Evolutionary conservation across 2,329 filamentous ascomycete genomes (phyloP).

Genomic region (Cladosporium sp.): DNA sequence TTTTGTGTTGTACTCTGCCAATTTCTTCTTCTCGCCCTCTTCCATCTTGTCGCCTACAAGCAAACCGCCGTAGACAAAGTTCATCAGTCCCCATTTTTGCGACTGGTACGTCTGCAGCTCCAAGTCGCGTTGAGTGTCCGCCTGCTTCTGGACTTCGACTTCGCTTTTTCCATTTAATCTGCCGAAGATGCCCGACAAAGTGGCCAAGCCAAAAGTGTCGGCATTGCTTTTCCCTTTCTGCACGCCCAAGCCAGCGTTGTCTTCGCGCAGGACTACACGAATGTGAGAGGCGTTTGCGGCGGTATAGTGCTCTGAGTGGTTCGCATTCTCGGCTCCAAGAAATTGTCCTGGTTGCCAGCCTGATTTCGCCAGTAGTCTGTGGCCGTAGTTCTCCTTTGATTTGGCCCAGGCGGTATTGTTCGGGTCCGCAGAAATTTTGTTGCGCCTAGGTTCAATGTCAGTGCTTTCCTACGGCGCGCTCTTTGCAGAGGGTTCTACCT

Average conservation of each 20-base stretch:
- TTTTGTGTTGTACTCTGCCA: neutral
- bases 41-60: conserved; percentile 57
- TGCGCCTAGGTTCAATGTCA: conserved; percentile 43
- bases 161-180: conserved; percentile 85
- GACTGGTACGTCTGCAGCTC: conserved; percentile 66
- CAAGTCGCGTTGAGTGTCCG: conserved; percentile 36
- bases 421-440: conserved; percentile 82
- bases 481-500: conserved; percentile 9
- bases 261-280: conserved; percentile 79
- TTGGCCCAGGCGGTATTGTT: conserved; percentile 94
- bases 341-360: conserved; percentile 86
- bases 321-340: conserved; percentile 71
- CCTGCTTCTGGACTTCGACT: conserved; percentile 65
- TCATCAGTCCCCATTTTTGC: conserved; percentile 72
- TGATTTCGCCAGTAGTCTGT: conserved; percentile 80
- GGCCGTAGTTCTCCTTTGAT: conserved; percentile 77
- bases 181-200: conserved; percentile 80
- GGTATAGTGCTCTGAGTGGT: conserved; percentile 72
- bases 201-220: conserved; percentile 78
- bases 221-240: conserved; percentile 63
- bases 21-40: conserved; percentile 16
- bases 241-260: conserved; percentile 85
- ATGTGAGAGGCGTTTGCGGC: conserved; percentile 81
- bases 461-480: neutral
- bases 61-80: conserved; percentile 83